A percentile compares a stretch with the other conserved stretches of the same genome.
Conservation (phyloP, 441 rosid species). For the Gossypium armourianum region DNA sequence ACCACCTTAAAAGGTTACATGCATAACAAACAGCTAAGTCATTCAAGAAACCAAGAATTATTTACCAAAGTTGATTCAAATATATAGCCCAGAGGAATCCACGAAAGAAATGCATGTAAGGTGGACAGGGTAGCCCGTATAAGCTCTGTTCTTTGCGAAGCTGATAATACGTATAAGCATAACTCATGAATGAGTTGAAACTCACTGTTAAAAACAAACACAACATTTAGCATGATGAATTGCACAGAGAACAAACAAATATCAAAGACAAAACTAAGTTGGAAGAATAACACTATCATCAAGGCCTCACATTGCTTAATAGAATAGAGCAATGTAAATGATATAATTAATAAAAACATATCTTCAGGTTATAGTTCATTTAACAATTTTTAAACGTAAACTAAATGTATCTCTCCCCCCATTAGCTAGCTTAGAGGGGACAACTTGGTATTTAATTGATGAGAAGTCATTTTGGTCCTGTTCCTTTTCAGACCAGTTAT, state of each 20-base stretch:
- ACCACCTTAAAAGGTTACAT: constrained; percentile 9
- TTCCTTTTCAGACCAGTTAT: neutral
- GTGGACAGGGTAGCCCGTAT: constrained; percentile 87
- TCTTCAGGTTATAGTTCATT: neutral
- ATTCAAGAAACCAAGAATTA: constrained; percentile 10
- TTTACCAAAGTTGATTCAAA: constrained; percentile 92
- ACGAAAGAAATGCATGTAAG: constrained; percentile 94
- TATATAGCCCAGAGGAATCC: constrained; percentile 98
- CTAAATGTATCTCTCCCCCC: neutral
- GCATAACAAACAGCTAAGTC: neutral
- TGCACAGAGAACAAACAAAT: neutral
- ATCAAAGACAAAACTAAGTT: neutral
- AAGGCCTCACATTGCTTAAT: neutral
- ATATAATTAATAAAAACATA: neutral
- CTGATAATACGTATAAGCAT: constrained; percentile 91
- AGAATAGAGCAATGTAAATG: constrained; percentile 16
- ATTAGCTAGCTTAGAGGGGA: neutral
- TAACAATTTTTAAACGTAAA: neutral
- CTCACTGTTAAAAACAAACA: constrained; percentile 63
- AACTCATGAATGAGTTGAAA: constrained; percentile 97
- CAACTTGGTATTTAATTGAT: neutral
- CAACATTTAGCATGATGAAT: constrained; percentile 16
- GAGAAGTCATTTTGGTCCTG: neutral
- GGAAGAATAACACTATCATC: neutral
- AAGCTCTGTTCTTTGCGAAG: constrained; percentile 91